A percentile compares a stretch with the other conserved stretches of the same genome.
These are phyloP conservation scores for Scytalidium lignicola DNA, from an alignment of 2,329 filamentous ascomycete species.

Conservation along the genomic window DNA sequence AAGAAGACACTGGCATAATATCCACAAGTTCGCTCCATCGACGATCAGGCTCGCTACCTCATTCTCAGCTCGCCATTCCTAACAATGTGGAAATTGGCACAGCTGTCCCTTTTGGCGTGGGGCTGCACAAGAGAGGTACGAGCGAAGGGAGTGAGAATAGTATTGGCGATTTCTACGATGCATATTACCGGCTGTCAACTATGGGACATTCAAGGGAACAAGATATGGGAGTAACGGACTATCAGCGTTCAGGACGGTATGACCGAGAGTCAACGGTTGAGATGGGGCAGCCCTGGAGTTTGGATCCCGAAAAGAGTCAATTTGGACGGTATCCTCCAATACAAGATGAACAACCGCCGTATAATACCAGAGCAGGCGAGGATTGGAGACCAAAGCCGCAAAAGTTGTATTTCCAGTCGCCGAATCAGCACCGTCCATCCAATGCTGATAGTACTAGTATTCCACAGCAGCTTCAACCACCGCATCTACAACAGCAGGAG, in stretches of 20 bases:
- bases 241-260: constrained; percentile 30
- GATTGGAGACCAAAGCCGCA: not conserved
- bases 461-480: constrained; percentile 3
- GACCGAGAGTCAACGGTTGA: not conserved
- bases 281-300: not conserved
- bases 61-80: not conserved
- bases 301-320: not conserved
- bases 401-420: not conserved
- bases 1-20: not conserved
- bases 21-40: not conserved
- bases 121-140: constrained; percentile 1
- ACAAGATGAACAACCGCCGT: not conserved
- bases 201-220: not conserved
- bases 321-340: not conserved
- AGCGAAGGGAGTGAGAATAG: constrained; percentile 10
- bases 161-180: constrained; percentile 19
- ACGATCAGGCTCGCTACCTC: not conserved
- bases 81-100: not conserved
- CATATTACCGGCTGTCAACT: constrained; percentile 13
- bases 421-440: not conserved
- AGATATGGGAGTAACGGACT: too few relatives aligned
- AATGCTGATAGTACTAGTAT: not conserved
- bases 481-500: not conserved
- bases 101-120: not conserved
- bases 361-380: not conserved